Evolutionary conservation across 768 basidiomycete species (phyloP).

Genomic region (Pleurotus salmoneostramineus): DNA sequence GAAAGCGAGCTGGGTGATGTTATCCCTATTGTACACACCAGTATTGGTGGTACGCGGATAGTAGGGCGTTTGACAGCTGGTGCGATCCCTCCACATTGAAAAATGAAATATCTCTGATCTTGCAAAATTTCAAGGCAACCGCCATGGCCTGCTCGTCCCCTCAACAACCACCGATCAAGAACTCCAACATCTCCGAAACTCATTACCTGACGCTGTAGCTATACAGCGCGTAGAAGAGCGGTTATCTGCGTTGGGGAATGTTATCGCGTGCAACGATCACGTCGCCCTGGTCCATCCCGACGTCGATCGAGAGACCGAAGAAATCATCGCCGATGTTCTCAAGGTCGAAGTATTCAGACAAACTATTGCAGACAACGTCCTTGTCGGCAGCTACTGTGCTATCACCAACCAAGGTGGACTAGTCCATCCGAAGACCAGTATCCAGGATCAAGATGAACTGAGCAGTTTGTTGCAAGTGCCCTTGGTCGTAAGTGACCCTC

Average conservation of each 20-base stretch:
- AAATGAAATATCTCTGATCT: not conserved
- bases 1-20: slow-evolving; percentile 92
- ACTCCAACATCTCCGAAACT: slow-evolving; percentile 94
- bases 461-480: slow-evolving; percentile 93
- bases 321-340: slow-evolving; percentile 98
- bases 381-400: slow-evolving; percentile 94
- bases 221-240: slow-evolving; percentile 98
- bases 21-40: slow-evolving; percentile 94
- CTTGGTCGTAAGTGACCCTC: slow-evolving; percentile 67
- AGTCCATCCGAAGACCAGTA: slow-evolving; percentile 95
- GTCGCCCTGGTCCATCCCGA: slow-evolving; percentile 99
- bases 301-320: slow-evolving; percentile 96
- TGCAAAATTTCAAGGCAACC: slow-evolving; percentile 59
- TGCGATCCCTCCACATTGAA: no score
- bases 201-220: slow-evolving; percentile 88
- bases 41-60: slow-evolving; percentile 92
- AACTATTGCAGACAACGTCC: slow-evolving; percentile 93
- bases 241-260: slow-evolving; percentile 94
- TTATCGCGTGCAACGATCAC: slow-evolving; percentile 98
- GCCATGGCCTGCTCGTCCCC: slow-evolving; percentile 95
- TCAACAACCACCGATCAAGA: slow-evolving; percentile 97
- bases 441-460: slow-evolving; percentile 97
- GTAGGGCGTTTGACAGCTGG: slow-evolving; percentile 92
- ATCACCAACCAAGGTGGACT: slow-evolving; percentile 97
- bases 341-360: slow-evolving; percentile 99